Evolutionary conservation across 371 early-diverging fungal genomes (phyloP).

Genomic region (Dichotomocladium elegans): DNA sequence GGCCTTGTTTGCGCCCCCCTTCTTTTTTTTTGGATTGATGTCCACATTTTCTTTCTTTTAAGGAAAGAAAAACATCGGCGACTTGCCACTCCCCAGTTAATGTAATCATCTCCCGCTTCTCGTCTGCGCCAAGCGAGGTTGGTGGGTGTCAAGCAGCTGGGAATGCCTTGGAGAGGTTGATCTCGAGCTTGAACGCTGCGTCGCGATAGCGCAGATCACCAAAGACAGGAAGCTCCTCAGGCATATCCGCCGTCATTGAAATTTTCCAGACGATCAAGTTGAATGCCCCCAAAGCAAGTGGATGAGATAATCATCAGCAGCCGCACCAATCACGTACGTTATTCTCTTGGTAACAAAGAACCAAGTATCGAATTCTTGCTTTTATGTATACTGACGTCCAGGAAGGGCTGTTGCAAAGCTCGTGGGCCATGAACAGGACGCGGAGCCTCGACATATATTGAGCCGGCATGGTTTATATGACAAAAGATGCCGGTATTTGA

Average conservation of each 20-base stretch:
- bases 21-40: not conserved
- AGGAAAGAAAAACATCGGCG: not conserved
- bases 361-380: constrained; percentile 17
- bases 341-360: constrained; percentile 25
- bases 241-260: constrained; percentile 15
- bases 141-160: constrained; percentile 36
- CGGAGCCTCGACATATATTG: too few relatives aligned
- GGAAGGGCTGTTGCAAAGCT: too few relatives aligned
- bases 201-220: constrained; percentile 37
- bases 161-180: constrained; percentile 19
- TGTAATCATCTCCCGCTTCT: constrained; percentile 19
- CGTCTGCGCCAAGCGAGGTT: constrained; percentile 5
- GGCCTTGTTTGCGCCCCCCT: constrained; percentile 15
- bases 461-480: too few relatives aligned
- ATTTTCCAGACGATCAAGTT: constrained; percentile 8
- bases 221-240: constrained; percentile 35
- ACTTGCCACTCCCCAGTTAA: constrained; percentile 34
- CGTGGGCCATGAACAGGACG: too few relatives aligned
- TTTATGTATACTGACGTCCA: constrained; percentile 16
- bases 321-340: constrained; percentile 29
- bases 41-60: not conserved
- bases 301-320: constrained; percentile 15
- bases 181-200: constrained; percentile 14
- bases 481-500: too few relatives aligned
- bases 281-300: constrained; percentile 38